phyloP scores from a whole-genome alignment of 2,329 filamentous ascomycete genomes.

The Myriosclerotinia scirpicola region DNA sequence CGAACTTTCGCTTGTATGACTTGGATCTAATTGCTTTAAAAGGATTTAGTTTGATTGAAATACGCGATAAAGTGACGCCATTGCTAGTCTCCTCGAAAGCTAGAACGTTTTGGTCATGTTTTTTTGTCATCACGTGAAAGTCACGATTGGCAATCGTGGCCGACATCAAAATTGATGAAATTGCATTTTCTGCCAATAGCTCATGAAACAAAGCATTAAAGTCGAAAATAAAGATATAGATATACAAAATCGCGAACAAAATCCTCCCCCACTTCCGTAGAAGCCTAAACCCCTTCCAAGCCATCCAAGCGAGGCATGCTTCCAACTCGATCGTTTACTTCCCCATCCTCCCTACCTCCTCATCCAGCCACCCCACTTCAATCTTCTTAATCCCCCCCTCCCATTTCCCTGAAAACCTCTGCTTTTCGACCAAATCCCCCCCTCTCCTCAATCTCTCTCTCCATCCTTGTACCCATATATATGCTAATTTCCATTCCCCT shows the following conservation, averaged over 20 bases:
- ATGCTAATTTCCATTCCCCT: constrained; percentile 26
- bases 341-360: neutral
- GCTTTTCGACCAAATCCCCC: constrained; percentile 33
- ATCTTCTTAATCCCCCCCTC: constrained; percentile 1
- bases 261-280: neutral
- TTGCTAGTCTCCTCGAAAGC: neutral
- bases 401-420: constrained; percentile 6
- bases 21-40: too few relatives aligned
- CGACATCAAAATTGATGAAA: neutral
- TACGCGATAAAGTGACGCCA: neutral
- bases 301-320: too few relatives aligned
- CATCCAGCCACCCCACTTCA: constrained; percentile 5
- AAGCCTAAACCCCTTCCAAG: neutral
- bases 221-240: neutral
- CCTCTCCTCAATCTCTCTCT: constrained; percentile 27
- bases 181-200: neutral
- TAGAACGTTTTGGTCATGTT: neutral
- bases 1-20: too few relatives aligned
- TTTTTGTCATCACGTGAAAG: neutral
- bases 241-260: neutral
- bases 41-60: neutral
- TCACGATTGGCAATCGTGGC: neutral
- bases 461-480: constrained; percentile 33
- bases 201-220: neutral
- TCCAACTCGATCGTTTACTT: neutral